Conservation (phyloP, 768 basidiomycete genomes). For the Naganishia onofrii region DNA sequence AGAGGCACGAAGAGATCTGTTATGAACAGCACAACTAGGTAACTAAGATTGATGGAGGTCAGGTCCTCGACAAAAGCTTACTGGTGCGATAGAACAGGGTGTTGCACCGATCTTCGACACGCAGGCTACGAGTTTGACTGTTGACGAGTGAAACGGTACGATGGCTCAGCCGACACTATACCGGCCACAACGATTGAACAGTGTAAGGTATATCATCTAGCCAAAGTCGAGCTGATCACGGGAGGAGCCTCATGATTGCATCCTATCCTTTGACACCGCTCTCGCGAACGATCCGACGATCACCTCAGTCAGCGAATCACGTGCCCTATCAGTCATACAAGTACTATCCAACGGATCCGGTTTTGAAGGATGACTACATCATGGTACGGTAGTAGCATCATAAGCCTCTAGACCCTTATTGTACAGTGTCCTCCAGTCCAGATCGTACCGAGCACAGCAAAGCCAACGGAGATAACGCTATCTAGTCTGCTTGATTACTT, state of each 20-base stretch:
- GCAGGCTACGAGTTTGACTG: neutral
- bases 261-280: neutral
- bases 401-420: neutral
- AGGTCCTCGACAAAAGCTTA: neutral
- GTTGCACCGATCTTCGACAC: conserved; percentile 3
- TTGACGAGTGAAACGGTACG: neutral
- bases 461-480: neutral
- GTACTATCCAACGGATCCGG: neutral
- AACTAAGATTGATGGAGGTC: neutral
- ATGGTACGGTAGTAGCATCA: neutral
- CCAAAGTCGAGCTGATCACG: neutral
- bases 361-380: neutral
- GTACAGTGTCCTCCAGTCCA: neutral
- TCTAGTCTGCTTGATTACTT: neutral
- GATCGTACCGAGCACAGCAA: neutral
- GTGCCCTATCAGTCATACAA: neutral
- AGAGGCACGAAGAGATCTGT: neutral
- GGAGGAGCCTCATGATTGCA: neutral
- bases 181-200: neutral
- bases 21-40: neutral
- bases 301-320: neutral
- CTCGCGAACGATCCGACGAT: neutral
- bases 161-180: neutral
- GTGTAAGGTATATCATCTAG: neutral
- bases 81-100: conserved; percentile 5